A percentile compares a stretch with the other conserved stretches of the same genome.
Conservation (phyloP, 768 basidiomycete genomes). For the Pleurotus salmoneostramineus region DNA sequence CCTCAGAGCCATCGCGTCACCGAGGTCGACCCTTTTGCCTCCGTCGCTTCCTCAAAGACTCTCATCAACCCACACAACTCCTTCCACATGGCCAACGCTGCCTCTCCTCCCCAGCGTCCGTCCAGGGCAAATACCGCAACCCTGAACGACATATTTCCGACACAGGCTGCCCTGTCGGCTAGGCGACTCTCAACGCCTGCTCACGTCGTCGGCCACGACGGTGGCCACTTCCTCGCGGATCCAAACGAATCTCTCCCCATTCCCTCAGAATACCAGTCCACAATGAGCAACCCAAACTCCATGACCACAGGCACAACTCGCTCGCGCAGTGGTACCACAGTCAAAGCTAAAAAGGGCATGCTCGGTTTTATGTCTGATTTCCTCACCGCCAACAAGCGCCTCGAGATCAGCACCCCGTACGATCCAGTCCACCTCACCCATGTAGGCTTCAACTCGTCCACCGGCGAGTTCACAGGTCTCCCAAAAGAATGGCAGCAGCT, state of each 20-base stretch:
- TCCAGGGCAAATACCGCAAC: conserved; percentile 84
- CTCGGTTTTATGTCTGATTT: conserved; percentile 69
- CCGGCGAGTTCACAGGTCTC: conserved; percentile 95
- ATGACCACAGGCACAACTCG: conserved; percentile 22
- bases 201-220: conserved; percentile 23
- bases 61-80: conserved; percentile 23
- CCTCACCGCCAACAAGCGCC: conserved; percentile 70
- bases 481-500: conserved; percentile 99
- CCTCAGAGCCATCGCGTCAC: conserved; percentile 26
- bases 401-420: conserved; percentile 95
- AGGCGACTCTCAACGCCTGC: conserved; percentile 53
- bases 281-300: conserved; percentile 15
- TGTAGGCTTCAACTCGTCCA: conserved; percentile 98
- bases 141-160: conserved; percentile 68
- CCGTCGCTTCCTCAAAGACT: conserved; percentile 22
- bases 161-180: conserved; percentile 32
- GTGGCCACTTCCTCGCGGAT: conserved; percentile 42
- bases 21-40: conserved; percentile 60
- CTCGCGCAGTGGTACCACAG: conserved; percentile 44
- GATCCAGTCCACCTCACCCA: conserved; percentile 99
- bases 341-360: conserved; percentile 62
- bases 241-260: conserved; percentile 37
- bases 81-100: conserved; percentile 31
- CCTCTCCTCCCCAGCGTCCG: conserved; percentile 70
- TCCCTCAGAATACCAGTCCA: conserved; percentile 24